Percentiles rank a stretch among this genome's conserved stretches.
phyloP scores from a whole-genome alignment of 768 basidiomycete genomes.

The Amanita molliuscula region DNA sequence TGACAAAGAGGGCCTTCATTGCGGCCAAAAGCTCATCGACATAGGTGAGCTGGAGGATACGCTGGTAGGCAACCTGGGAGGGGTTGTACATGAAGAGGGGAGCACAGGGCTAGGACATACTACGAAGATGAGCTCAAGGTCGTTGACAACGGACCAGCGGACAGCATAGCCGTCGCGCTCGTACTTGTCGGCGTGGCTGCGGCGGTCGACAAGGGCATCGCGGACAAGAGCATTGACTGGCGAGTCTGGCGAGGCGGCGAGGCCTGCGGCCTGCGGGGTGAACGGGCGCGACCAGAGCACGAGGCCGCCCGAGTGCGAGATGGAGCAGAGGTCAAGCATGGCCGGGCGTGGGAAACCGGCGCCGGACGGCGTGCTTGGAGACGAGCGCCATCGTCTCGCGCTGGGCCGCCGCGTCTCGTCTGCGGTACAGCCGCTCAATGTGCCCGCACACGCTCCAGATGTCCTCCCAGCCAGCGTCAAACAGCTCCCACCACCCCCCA shows the following conservation, averaged over 20 bases:
- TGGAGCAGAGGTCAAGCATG: conserved; percentile 95
- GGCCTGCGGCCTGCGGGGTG: conserved; percentile 71
- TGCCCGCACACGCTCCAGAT: conserved; percentile 78
- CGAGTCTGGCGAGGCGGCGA: conserved; percentile 62
- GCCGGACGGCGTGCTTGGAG: conserved; percentile 69
- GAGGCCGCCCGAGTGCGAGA: conserved; percentile 90
- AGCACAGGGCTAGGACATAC: conserved; percentile 33
- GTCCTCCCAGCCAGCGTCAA: conserved; percentile 88
- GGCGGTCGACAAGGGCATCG: conserved; percentile 87
- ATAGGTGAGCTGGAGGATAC: conserved; percentile 90
- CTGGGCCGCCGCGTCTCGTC: conserved; percentile 35
- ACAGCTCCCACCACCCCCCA: conserved; percentile 87
- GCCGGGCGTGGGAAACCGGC: conserved; percentile 9
- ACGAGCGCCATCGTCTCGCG: conserved; percentile 46
- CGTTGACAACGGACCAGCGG: conserved; percentile 92
- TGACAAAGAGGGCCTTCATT: conserved; percentile 77
- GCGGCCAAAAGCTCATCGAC: conserved; percentile 79
- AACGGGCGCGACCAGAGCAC: conserved; percentile 94
- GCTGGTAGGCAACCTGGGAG: conserved; percentile 85
- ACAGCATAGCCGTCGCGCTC: conserved; percentile 93
- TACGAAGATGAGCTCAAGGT: conserved; percentile 93
- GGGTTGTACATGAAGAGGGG: conserved; percentile 1
- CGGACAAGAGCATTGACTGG: conserved; percentile 85
- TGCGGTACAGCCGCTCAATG: conserved; percentile 72
- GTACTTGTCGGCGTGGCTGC: conserved; percentile 71